Evolutionary conservation across 1,284 basidiomycete genomes (phyloP).

Genomic region (Erythrobasidium hasegawianum): DNA sequence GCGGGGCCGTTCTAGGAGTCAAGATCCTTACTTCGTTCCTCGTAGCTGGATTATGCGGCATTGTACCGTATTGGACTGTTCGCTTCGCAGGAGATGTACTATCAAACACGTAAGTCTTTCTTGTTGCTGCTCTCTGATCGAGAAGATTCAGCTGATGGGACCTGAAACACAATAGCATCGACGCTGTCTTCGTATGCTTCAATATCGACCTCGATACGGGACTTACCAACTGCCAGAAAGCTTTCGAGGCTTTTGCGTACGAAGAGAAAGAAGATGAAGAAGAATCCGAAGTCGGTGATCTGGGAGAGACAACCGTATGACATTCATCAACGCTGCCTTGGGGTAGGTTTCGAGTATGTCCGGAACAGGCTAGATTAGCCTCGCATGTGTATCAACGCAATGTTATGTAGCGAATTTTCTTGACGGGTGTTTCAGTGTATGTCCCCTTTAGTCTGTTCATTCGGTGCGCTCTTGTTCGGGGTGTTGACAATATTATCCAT

Average conservation of each 20-base stretch:
- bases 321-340: too few species aligned
- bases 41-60: slow-evolving; percentile 17
- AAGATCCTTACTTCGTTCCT: slow-evolving; percentile 6
- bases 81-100: slow-evolving; percentile 30
- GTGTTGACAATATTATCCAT: too few species aligned
- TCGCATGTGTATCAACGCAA: too few species aligned
- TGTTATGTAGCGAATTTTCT: too few species aligned
- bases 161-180: slow-evolving; percentile 1
- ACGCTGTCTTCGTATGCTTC: slow-evolving; percentile 33
- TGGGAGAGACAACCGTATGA: not conserved
- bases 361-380: too few species aligned
- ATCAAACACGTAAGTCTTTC: slow-evolving; percentile 21
- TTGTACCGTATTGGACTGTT: slow-evolving; percentile 30
- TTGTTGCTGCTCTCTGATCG: too few species aligned
- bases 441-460: too few species aligned
- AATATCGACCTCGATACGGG: slow-evolving; percentile 31
- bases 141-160: not conserved
- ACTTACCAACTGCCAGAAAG: slow-evolving; percentile 8
- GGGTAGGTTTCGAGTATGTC: too few species aligned
- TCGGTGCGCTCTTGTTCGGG: too few species aligned
- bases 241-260: slow-evolving; percentile 31
- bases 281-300: not conserved
- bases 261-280: slow-evolving; percentile 12
- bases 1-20: not conserved
- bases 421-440: too few species aligned